phyloP scores from a whole-genome alignment of 2,329 filamentous ascomycete species.

The Fusarium heterosporum region DNA sequence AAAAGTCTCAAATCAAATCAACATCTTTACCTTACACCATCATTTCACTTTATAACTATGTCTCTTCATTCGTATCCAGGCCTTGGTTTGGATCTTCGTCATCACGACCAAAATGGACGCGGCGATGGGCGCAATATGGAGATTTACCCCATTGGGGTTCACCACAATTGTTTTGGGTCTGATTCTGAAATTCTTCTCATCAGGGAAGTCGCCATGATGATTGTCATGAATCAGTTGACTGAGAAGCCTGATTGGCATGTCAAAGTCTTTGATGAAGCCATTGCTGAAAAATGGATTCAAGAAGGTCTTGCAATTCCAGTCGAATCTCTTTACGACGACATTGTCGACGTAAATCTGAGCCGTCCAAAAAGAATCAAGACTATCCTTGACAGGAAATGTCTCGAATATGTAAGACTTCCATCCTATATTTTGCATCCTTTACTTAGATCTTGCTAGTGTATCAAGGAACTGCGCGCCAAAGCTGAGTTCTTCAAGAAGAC shows the following conservation, averaged over 20 bases:
- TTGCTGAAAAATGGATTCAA: constrained; percentile 21
- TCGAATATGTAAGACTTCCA: constrained; percentile 26
- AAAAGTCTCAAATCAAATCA: too few species aligned
- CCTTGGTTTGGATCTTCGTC: too few species aligned
- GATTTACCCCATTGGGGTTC: too few species aligned
- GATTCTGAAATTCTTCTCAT: constrained; percentile 25
- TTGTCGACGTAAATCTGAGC: not conserved
- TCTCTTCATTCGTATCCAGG: too few species aligned
- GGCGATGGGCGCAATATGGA: too few species aligned
- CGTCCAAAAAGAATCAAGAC: not conserved
- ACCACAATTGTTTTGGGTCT: too few species aligned
- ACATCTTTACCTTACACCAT: too few species aligned
- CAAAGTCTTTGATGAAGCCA: constrained; percentile 37
- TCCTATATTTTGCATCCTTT: accelerated
- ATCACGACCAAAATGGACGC: too few species aligned
- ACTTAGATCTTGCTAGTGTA: constrained; percentile 25
- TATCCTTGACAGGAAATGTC: constrained; percentile 28
- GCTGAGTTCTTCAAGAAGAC: constrained; percentile 55
- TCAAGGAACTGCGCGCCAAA: constrained; percentile 60
- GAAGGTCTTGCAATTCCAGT: constrained; percentile 31
- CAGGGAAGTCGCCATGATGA: constrained; percentile 45
- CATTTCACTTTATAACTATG: too few species aligned
- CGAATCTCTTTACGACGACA: constrained; percentile 15
- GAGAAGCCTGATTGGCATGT: constrained; percentile 45
- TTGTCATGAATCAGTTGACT: constrained; percentile 45